phyloP scores from a whole-genome alignment of 2,329 filamentous ascomycete species.

The Neofusicoccum laricinum region DNA sequence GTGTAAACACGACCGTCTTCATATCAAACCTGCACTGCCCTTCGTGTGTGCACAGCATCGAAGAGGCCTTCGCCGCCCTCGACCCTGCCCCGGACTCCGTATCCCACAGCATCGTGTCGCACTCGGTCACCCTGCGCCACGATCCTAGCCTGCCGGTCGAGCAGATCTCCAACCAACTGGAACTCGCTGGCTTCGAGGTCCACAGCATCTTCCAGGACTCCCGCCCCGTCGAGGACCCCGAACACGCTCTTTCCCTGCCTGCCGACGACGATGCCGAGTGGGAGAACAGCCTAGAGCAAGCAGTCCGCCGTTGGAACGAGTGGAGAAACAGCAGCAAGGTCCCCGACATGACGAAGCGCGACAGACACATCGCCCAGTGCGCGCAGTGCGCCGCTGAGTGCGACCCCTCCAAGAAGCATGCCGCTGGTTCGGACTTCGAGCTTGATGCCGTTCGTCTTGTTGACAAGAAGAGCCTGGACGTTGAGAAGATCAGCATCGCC shows the following conservation, averaged over 20 bases:
- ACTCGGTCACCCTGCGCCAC: constrained; percentile 63
- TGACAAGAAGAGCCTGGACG: neutral
- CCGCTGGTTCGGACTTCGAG: constrained; percentile 1
- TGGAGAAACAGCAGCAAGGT: constrained; percentile 17
- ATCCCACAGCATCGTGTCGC: constrained; percentile 69
- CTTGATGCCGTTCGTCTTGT: neutral
- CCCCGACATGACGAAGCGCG: constrained; percentile 29
- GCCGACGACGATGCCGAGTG: constrained; percentile 24
- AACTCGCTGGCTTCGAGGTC: constrained; percentile 59
- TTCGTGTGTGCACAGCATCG: constrained; percentile 67
- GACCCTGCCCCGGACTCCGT: constrained; percentile 54
- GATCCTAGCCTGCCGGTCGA: constrained; percentile 39
- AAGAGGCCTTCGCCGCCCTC: constrained; percentile 52
- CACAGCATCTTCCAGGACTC: constrained; percentile 45
- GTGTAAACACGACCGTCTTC: constrained; percentile 56
- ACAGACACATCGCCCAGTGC: constrained; percentile 33
- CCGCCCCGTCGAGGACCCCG: constrained; percentile 19
- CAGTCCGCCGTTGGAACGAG: constrained; percentile 30
- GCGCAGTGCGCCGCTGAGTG: constrained; percentile 29
- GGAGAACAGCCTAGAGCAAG: constrained; percentile 34
- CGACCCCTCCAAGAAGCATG: constrained; percentile 20
- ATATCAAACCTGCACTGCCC: constrained; percentile 76
- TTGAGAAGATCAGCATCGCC: constrained; percentile 9
- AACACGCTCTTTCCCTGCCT: neutral
- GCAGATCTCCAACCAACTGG: constrained; percentile 46